Percentiles rank a stretch among this genome's conserved stretches.
These are phyloP conservation scores for Diospyros lotus DNA, from an alignment of 148 eudicot genomes.

Conservation along the genomic window DNA sequence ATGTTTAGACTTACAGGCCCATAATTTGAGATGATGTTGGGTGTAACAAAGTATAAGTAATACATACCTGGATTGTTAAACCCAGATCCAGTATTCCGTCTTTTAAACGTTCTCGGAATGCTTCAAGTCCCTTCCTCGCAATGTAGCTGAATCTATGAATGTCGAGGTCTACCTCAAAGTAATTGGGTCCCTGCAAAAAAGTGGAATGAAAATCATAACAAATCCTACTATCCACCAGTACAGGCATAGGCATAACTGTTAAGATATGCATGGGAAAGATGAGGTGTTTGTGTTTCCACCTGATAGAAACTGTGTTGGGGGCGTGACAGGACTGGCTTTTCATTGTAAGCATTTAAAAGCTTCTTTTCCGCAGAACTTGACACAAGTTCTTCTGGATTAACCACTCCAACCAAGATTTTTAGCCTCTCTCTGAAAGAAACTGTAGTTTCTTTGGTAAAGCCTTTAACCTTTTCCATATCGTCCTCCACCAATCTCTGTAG, in stretches of 20 bases:
- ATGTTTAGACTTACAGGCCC: background rate
- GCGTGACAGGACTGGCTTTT: constrained; percentile 95
- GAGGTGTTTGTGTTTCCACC: constrained; percentile 29
- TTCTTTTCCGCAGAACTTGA: constrained; percentile 68
- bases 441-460: constrained; percentile 55
- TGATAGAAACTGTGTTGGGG: constrained; percentile 83
- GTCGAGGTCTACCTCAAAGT: constrained; percentile 88
- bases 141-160: constrained; percentile 87
- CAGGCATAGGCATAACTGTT: background rate
- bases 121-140: constrained; percentile 79
- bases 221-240: background rate
- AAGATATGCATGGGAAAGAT: background rate
- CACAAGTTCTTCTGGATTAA: constrained; percentile 68
- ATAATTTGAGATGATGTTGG: background rate
- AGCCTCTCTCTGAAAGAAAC: constrained; percentile 75
- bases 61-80: constrained; percentile 63
- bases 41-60: background rate
- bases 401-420: constrained; percentile 77
- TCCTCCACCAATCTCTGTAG: constrained; percentile 69
- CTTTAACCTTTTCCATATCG: constrained; percentile 78
- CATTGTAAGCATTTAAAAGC: constrained; percentile 74
- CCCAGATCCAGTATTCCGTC: constrained; percentile 70
- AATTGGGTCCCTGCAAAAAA: constrained; percentile 56
- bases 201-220: background rate
- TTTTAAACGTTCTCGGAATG: constrained; percentile 61